phyloP scores from a whole-genome alignment of 192 early-diverging fungal genomes.

The Lobosporangium transversale region DNA sequence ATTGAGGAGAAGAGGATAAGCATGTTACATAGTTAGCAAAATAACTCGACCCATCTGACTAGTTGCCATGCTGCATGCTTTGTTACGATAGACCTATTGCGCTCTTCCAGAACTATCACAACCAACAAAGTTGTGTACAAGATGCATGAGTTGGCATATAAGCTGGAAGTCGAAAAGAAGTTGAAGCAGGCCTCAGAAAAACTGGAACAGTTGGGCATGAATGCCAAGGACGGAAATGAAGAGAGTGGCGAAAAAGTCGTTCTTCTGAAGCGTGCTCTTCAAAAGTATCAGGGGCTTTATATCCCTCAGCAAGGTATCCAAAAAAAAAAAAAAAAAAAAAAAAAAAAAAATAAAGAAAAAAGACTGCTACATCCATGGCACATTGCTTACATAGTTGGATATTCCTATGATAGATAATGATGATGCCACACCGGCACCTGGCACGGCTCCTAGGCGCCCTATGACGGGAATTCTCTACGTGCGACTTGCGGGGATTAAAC shows the following conservation, averaged over 20 bases:
- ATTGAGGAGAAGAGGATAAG: no score
- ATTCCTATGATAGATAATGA: slow-evolving; percentile 49
- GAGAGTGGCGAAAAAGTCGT: slow-evolving; percentile 80
- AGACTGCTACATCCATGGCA: no score
- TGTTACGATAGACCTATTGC: slow-evolving; percentile 75
- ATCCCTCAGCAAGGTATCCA: slow-evolving; percentile 65
- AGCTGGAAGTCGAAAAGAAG: slow-evolving; percentile 94
- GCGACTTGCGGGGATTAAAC: slow-evolving; percentile 66
- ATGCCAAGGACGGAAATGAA: slow-evolving; percentile 59
- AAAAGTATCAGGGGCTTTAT: slow-evolving; percentile 88
- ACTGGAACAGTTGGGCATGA: slow-evolving; percentile 67
- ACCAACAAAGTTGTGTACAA: slow-evolving; percentile 79
- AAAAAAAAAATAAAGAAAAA: neutral
- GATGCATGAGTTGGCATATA: slow-evolving; percentile 86
- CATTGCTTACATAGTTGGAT: no score
- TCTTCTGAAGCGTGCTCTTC: slow-evolving; percentile 76
- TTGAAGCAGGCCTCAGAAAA: slow-evolving; percentile 83
- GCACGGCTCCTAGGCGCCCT: slow-evolving; percentile 70
- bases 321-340: neutral
- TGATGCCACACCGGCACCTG: slow-evolving; percentile 31
- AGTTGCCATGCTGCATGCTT: no score
- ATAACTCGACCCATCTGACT: no score
- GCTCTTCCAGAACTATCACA: slow-evolving; percentile 68
- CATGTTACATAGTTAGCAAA: no score
- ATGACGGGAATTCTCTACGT: slow-evolving; percentile 77